Conservation (phyloP, 257 asterid species). For the Petunia axillaris region DNA sequence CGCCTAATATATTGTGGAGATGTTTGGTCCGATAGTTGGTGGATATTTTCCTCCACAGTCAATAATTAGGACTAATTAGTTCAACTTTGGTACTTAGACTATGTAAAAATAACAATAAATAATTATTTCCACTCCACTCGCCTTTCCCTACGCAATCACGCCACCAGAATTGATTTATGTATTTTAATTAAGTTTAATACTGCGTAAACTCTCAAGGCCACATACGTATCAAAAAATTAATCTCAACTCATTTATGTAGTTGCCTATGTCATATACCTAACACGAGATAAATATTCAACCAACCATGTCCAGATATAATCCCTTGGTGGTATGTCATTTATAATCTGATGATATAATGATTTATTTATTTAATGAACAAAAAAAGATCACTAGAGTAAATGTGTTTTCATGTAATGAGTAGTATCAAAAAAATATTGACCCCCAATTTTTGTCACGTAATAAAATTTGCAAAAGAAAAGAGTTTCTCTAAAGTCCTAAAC, state of each 20-base stretch:
- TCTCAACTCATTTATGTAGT: background rate
- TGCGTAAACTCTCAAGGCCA: background rate
- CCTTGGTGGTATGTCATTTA: background rate
- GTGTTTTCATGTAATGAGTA: background rate
- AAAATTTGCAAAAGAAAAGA: too few species aligned
- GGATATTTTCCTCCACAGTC: too few species aligned
- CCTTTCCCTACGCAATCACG: too few species aligned
- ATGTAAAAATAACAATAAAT: too few species aligned
- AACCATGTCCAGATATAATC: background rate
- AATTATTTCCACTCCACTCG: too few species aligned
- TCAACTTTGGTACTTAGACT: too few species aligned
- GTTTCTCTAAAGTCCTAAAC: too few species aligned
- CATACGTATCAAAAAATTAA: background rate
- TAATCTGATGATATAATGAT: background rate
- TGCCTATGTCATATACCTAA: conserved; percentile 4
- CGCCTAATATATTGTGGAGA: too few species aligned
- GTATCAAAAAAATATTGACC: background rate
- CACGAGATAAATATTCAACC: background rate
- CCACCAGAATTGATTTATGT: too few species aligned
- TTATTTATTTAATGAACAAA: background rate
- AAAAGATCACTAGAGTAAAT: background rate
- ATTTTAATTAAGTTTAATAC: background rate
- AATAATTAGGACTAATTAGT: too few species aligned
- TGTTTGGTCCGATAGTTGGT: too few species aligned
- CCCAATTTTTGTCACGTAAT: too few species aligned